Percentiles rank a stretch among this genome's conserved stretches.
phyloP scores from a whole-genome alignment of 1,284 basidiomycete species.

The Ustilago sp. region DNA sequence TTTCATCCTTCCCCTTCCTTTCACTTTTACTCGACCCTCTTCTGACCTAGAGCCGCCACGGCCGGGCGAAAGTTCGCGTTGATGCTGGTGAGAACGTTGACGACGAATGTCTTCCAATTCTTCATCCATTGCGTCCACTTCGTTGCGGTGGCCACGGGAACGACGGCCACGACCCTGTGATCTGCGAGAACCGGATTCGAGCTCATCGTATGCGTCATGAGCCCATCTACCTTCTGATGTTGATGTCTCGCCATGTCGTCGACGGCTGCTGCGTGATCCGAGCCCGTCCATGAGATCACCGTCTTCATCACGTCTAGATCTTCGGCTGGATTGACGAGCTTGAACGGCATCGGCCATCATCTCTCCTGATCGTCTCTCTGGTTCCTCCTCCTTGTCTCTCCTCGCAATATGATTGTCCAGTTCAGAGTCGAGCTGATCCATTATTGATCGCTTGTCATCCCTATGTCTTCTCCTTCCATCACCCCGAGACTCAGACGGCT shows the following conservation, averaged over 20 bases:
- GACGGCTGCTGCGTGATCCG: neutral
- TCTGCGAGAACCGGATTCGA: neutral
- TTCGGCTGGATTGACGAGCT: constrained; percentile 3
- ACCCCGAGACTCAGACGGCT: constrained; percentile 11
- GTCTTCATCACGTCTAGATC: constrained; percentile 10
- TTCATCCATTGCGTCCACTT: constrained; percentile 44
- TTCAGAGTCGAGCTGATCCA: constrained; percentile 48
- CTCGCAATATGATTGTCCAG: constrained; percentile 30
- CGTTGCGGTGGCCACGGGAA: constrained; percentile 11
- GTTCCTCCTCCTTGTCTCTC: constrained; percentile 19
- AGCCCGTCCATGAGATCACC: constrained; percentile 34
- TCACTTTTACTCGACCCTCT: constrained; percentile 34
- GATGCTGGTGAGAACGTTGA: constrained; percentile 19
- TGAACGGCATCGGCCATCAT: constrained; percentile 45
- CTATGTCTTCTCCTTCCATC: neutral
- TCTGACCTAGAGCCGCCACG: neutral
- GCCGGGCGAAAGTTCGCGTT: constrained; percentile 46
- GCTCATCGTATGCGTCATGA: constrained; percentile 34
- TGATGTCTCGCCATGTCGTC: constrained; percentile 5
- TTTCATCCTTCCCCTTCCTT: constrained; percentile 49
- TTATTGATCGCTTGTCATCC: constrained; percentile 10
- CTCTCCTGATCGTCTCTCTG: constrained; percentile 25
- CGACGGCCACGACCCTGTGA: constrained; percentile 3
- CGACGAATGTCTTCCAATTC: constrained; percentile 30
- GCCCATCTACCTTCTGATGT: constrained; percentile 21